Evolutionary conservation across 1,139 yeast genomes (phyloP), one percentile per base, ranked within the genome.

Genomic region (Saccharomyces pastorianus): DNA sequence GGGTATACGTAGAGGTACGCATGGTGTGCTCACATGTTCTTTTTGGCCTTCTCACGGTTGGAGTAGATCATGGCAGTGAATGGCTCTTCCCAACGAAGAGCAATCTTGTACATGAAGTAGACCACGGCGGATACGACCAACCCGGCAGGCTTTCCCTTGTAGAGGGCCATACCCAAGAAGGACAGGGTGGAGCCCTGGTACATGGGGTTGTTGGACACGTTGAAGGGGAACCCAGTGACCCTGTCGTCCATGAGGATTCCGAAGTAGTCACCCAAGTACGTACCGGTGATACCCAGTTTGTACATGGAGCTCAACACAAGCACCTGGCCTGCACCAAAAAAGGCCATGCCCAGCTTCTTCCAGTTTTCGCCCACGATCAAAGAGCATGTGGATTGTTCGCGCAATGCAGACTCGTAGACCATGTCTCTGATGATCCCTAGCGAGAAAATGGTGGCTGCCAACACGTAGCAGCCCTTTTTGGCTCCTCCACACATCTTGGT

Each of bases 281-380:
- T 93, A n/a, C 99, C 99, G 9, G 97, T 91, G 59, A 93, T 82
- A 23, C 99, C 99, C 61, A 93, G 77, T n/a, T 87, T 85, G 75
- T 83, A 93, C 98, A 93, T 93, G 42, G 96, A 88, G 28, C 84
- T 73, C 47, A 87, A 61, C 1, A 91, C 98, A 54, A 93, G 79
- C 7, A 88, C 72, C 61, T 90, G 90, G 31, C 99, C 99, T 52
- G 76, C 69, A 1, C 71, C 81, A 63, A 90, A 86, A 56, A 64
- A 73, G 13, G 61, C 71, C 44, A 66, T 71, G 5, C 84, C 87
- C 0, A 73, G 54, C 26, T 38, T 38, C n/a, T 13, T 20, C 44
- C 44, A 38, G 64, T 74, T 62, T 68, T 78, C 71, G 66, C 74
- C 69, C 60, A 70, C 55, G 41, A 83, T 68, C 20, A 73, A 57